phyloP scores from a whole-genome alignment of 2,329 filamentous ascomycete species.

The Aspergillus ustus region DNA sequence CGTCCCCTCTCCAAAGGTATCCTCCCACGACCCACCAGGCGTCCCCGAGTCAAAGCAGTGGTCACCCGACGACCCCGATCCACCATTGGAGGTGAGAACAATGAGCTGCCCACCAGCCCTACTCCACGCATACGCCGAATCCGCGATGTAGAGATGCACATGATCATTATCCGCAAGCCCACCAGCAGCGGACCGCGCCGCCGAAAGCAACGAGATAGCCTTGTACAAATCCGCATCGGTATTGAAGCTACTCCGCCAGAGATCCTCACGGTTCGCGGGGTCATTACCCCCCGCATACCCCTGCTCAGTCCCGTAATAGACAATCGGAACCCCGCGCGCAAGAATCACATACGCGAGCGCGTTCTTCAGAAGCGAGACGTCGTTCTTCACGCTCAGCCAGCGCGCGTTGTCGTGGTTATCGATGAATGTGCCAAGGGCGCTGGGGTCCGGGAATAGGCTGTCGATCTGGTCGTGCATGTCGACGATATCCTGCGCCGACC shows the following conservation, averaged over 20 bases:
- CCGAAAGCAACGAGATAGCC: not conserved
- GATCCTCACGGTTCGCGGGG: conserved; percentile 60
- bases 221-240: conserved; percentile 54
- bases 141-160: not conserved
- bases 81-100: not conserved
- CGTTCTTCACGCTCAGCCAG: conserved; percentile 44
- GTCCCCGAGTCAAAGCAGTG: not conserved
- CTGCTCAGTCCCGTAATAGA: conserved; percentile 72
- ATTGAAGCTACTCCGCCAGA: conserved; percentile 60
- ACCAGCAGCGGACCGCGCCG: not conserved
- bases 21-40: not conserved
- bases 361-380: conserved; percentile 60
- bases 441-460: conserved; percentile 49
- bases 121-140: not conserved
- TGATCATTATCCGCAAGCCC: not conserved
- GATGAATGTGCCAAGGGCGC: conserved; percentile 58
- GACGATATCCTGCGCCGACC: conserved; percentile 30
- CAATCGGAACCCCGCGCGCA: conserved; percentile 63
- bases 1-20: not conserved
- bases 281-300: conserved; percentile 57
- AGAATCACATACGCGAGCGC: conserved; percentile 65
- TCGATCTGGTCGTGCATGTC: conserved; percentile 41
- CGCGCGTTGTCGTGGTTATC: conserved; percentile 67
- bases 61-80: not conserved
- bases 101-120: not conserved